Percentiles rank a stretch among this genome's conserved stretches.
Conservation (phyloP, 2,329 filamentous ascomycete species). For the Gliomastix tumulicola region DNA sequence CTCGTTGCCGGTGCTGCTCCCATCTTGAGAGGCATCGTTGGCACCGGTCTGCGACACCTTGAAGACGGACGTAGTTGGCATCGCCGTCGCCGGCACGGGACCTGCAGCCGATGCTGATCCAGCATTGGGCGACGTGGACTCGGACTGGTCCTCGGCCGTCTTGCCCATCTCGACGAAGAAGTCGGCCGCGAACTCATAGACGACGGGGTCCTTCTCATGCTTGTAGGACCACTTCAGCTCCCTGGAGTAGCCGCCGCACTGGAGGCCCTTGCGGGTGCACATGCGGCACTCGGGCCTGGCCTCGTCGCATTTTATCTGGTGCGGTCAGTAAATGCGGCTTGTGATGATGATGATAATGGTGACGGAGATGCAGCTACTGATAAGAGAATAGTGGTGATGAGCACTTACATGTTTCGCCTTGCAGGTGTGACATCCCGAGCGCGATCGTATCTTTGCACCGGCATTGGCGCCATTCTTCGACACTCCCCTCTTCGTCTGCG, state of each 20-base stretch:
- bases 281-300: slow-evolving; percentile 16
- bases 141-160: neutral
- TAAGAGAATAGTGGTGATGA: neutral
- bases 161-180: neutral
- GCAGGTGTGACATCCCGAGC: slow-evolving; percentile 8
- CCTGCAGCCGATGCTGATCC: neutral
- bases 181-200: slow-evolving; percentile 2
- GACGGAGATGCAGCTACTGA: slow-evolving; percentile 1
- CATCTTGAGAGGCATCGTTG: too few relatives aligned
- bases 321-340: neutral
- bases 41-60: too few relatives aligned
- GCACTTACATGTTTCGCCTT: slow-evolving; percentile 11
- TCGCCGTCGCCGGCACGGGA: neutral
- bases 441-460: slow-evolving; percentile 3
- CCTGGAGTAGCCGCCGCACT: slow-evolving; percentile 17
- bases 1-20: too few relatives aligned
- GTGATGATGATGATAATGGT: neutral
- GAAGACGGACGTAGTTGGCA: neutral
- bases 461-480: too few relatives aligned
- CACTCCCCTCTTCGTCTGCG: too few relatives aligned
- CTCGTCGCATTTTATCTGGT: slow-evolving; percentile 21
- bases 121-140: neutral
- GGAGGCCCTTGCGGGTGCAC: slow-evolving; percentile 17
- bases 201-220: slow-evolving; percentile 16
- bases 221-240: slow-evolving; percentile 34